Percentiles rank a stretch among this genome's conserved stretches.
phyloP scores from a whole-genome alignment of 192 early-diverging fungal genomes.

The Coemansia sp. region DNA sequence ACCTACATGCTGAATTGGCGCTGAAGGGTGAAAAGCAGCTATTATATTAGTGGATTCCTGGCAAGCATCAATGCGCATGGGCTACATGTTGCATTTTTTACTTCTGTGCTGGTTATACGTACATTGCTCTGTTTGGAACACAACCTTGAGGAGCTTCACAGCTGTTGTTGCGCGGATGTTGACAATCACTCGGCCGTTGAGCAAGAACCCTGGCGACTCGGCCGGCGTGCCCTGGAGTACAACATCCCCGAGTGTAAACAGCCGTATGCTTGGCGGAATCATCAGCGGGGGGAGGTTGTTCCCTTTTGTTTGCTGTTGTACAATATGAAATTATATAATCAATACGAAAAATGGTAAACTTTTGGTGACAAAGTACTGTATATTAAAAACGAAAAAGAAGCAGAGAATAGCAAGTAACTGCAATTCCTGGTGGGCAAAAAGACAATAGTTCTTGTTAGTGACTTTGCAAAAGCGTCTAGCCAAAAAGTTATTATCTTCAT shows the following conservation, averaged over 20 bases:
- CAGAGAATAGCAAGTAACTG: not conserved
- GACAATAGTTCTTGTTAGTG: not conserved
- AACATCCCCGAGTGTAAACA: constrained; percentile 44
- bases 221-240: constrained; percentile 39
- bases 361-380: not conserved
- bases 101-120: not conserved
- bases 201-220: constrained; percentile 37
- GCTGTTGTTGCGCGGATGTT: constrained; percentile 30
- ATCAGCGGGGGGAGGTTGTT: constrained; percentile 8
- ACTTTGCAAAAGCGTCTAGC: not conserved
- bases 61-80: not conserved
- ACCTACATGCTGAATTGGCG: constrained; percentile 13
- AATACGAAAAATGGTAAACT: constrained; percentile 7
- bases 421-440: too few relatives aligned
- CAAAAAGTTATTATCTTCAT: not conserved
- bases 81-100: not conserved
- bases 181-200: constrained; percentile 45
- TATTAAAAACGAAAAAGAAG: not conserved
- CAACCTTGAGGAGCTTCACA: constrained; percentile 25
- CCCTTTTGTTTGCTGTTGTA: not conserved
- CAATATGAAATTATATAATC: not conserved
- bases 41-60: not conserved
- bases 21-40: not conserved
- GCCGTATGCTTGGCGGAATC: constrained; percentile 41
- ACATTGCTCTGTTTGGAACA: constrained; percentile 42